phyloP scores from a whole-genome alignment of 2,329 filamentous ascomycete genomes.

The Trichoderma breve region DNA sequence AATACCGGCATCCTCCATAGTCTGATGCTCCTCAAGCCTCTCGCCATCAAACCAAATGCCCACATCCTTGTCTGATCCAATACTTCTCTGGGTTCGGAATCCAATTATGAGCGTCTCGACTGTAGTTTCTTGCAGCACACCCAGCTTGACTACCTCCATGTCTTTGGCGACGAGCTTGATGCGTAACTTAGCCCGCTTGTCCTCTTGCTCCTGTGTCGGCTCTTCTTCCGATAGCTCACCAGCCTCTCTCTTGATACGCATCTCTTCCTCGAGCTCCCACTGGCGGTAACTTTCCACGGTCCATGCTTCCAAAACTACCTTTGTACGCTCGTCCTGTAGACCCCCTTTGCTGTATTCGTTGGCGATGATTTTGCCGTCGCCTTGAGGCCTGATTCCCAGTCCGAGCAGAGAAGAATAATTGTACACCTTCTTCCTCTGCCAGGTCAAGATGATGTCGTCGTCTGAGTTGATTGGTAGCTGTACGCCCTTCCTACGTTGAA shows the following conservation, averaged over 20 bases:
- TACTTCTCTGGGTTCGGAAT: slow-evolving; percentile 55
- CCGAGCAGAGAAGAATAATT: slow-evolving; percentile 70
- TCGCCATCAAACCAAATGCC: slow-evolving; percentile 75
- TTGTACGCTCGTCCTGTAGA: slow-evolving; percentile 49
- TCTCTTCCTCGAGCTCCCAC: slow-evolving; percentile 50
- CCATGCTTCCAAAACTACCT: slow-evolving; percentile 75
- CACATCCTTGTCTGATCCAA: slow-evolving; percentile 54
- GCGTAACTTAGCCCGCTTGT: slow-evolving; percentile 42
- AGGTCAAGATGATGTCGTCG: slow-evolving; percentile 70
- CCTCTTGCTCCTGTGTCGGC: slow-evolving; percentile 21
- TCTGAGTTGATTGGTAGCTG: slow-evolving; percentile 41
- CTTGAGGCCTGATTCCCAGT: slow-evolving; percentile 56
- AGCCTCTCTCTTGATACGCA: slow-evolving; percentile 42
- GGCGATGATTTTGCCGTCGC: slow-evolving; percentile 42
- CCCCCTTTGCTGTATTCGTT: slow-evolving; percentile 40
- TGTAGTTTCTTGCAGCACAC: slow-evolving; percentile 53
- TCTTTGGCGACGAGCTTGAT: slow-evolving; percentile 55
- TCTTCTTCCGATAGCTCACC: slow-evolving; percentile 41
- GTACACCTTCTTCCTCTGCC: slow-evolving; percentile 70
- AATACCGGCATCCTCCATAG: slow-evolving; percentile 67
- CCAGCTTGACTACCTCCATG: slow-evolving; percentile 49
- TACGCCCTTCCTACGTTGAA: slow-evolving; percentile 49
- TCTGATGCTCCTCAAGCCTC: slow-evolving; percentile 56
- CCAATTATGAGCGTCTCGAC: slow-evolving; percentile 61
- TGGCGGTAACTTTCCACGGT: slow-evolving; percentile 60